Evolutionary conservation across 192 early-diverging fungal species (phyloP), one percentile per base, ranked within the genome.

Genomic region (Lunasporangiospora selenospora): DNA sequence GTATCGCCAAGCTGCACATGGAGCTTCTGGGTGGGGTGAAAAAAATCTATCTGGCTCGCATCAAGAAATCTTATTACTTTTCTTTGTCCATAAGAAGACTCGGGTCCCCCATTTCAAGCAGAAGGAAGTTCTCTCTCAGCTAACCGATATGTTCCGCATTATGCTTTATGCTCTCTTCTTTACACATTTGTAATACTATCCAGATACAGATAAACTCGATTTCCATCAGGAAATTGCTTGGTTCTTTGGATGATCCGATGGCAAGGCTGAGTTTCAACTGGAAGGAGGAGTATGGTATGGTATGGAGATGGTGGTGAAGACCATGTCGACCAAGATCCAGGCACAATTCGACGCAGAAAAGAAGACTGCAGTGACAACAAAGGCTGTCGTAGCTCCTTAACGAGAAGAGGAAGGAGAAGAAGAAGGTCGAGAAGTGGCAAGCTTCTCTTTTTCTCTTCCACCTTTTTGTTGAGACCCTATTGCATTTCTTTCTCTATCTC

Each of bases 1-100:
- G 87, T 16, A 88, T 88, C 51, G 85, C 85, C 43, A 88, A 88
- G 58, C 69, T 88, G 46, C 85, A 88, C 46, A 84, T 81, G 57
- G 87, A 88, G 58, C 75, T 88, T 37, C 60, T 88, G 49, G 87
- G 87, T 66, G 87, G 85, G 61, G 70, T 75, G 63, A 38, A 8
- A 16, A 40, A 21, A 5, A 12, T n/a, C n/a, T n/a, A n/a, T n/a
- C n/a, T n/a, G n/a, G n/a, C n/a, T n/a, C n/a, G n/a, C n/a, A n/a
- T n/a, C n/a, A n/a, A n/a, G n/a, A n/a, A n/a, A 29, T 12, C 26
- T 9, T 47, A 41, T n/a, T n/a, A n/a, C n/a, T n/a, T n/a, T n/a
- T n/a, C 40, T 41, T n/a, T n/a, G n/a, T n/a, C n/a, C n/a, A n/a
- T n/a, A n/a, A n/a, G n/a, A n/a, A n/a, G n/a, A n/a, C n/a, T n/a